These are phyloP conservation scores for Plasmodium blacklocki DNA, from an alignment of 169 alveolate genomes.

Conservation along the genomic window DNA sequence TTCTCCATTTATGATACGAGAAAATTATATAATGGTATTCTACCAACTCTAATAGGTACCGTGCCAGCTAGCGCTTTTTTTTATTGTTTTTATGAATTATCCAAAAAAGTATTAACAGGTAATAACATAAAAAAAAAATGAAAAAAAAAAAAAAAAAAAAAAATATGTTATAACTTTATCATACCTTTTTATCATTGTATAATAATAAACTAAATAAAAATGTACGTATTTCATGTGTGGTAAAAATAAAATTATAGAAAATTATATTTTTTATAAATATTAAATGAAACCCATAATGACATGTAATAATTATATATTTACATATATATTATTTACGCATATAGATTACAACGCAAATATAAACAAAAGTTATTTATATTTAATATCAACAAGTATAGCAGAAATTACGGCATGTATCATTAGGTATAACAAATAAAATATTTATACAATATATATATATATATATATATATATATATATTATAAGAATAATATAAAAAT, in stretches of 20 bases:
- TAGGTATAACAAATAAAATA: constrained; percentile 23
- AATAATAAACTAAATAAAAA: neutral
- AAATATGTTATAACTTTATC: no score
- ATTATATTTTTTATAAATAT: neutral
- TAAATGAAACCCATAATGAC: neutral
- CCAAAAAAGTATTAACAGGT: constrained; percentile 79
- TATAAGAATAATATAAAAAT: neutral
- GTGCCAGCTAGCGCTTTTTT: constrained; percentile 86
- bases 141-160: no score
- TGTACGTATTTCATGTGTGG: no score
- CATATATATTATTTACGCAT: neutral
- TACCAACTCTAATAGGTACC: constrained; percentile 81
- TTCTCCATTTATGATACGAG: constrained; percentile 42
- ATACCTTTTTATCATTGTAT: neutral
- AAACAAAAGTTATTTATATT: constrained; percentile 40
- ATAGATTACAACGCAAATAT: constrained; percentile 40
- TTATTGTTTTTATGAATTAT: constrained; percentile 84
- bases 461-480: neutral
- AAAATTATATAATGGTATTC: constrained; percentile 81
- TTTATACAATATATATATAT: neutral
- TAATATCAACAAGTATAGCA: constrained; percentile 59
- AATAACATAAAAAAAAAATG: no score
- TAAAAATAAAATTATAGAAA: neutral
- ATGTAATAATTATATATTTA: neutral
- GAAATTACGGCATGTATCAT: constrained; percentile 38